phyloP scores from a whole-genome alignment of 345 rosid species.

The Melaleuca alternifolia region DNA sequence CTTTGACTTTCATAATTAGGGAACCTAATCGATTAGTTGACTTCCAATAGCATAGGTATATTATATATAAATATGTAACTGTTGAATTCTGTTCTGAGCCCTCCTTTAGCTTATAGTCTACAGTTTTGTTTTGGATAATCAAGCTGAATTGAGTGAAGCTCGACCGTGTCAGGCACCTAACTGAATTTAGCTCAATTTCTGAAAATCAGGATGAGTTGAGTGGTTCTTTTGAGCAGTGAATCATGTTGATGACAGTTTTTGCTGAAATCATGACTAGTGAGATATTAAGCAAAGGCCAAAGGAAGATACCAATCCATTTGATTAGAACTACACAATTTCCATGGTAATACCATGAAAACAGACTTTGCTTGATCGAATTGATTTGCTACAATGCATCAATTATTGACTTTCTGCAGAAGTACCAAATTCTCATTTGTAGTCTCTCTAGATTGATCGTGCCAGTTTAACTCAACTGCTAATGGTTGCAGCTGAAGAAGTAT shows the following conservation, averaged over 20 bases:
- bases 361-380: neutral
- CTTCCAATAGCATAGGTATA: neutral
- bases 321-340: neutral
- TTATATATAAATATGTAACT: too few species aligned
- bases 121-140: neutral
- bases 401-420: neutral
- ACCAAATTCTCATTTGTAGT: neutral
- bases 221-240: neutral
- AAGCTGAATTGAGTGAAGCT: neutral
- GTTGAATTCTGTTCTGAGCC: neutral
- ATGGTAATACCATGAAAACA: neutral
- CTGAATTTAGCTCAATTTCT: neutral
- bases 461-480: neutral
- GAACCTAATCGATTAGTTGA: neutral
- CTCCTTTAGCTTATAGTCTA: neutral
- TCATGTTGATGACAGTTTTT: too few species aligned
- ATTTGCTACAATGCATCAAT: neutral
- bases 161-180: neutral
- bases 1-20: neutral
- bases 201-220: neutral
- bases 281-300: neutral
- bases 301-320: neutral
- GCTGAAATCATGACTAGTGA: neutral
- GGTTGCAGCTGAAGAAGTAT: constrained; percentile 59
- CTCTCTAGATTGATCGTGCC: neutral